Conservation (phyloP, 2,329 filamentous ascomycete species). For the Aspergillus ochraceus region DNA sequence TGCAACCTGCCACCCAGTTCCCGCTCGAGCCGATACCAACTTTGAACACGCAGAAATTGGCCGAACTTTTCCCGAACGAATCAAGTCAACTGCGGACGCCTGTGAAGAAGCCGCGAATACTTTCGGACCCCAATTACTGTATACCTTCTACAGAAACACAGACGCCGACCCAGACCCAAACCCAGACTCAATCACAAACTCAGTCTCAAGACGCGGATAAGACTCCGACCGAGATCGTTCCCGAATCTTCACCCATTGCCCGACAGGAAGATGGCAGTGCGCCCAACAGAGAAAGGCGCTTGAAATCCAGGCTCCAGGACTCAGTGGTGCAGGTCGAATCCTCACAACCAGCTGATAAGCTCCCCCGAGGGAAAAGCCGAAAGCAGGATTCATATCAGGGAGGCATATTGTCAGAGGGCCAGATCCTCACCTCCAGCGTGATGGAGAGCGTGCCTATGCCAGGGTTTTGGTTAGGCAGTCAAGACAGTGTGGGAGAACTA, state of each 20-base stretch:
- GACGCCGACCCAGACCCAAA: background rate
- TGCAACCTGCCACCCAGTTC: conserved; percentile 37
- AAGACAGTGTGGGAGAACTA: conserved; percentile 40
- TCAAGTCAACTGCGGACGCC: conserved; percentile 18
- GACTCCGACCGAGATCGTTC: conserved; percentile 35
- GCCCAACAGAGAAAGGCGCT: conserved; percentile 12
- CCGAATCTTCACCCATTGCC: conserved; percentile 39
- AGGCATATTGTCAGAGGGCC: conserved; percentile 33
- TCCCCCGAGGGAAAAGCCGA: conserved; percentile 14
- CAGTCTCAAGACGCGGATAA: conserved; percentile 22
- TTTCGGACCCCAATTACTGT: background rate
- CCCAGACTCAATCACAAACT: conserved; percentile 14
- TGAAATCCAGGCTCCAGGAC: conserved; percentile 21
- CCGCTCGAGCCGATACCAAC: conserved; percentile 37
- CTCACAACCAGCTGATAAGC: conserved; percentile 37
- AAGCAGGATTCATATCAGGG: conserved; percentile 16
- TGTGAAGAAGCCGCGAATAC: background rate
- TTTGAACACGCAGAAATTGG: conserved; percentile 37
- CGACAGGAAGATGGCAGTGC: conserved; percentile 15
- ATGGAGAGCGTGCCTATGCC: conserved; percentile 47
- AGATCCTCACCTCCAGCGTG: conserved; percentile 42
- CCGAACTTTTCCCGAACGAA: conserved; percentile 39
- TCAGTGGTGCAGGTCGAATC: conserved; percentile 43
- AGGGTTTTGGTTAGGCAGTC: conserved; percentile 38
- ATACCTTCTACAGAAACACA: conserved; percentile 7